A percentile compares a stretch with the other conserved stretches of the same genome.
These are phyloP conservation scores for Trametes cingulata DNA, from an alignment of 768 basidiomycete species.

Conservation along the genomic window DNA sequence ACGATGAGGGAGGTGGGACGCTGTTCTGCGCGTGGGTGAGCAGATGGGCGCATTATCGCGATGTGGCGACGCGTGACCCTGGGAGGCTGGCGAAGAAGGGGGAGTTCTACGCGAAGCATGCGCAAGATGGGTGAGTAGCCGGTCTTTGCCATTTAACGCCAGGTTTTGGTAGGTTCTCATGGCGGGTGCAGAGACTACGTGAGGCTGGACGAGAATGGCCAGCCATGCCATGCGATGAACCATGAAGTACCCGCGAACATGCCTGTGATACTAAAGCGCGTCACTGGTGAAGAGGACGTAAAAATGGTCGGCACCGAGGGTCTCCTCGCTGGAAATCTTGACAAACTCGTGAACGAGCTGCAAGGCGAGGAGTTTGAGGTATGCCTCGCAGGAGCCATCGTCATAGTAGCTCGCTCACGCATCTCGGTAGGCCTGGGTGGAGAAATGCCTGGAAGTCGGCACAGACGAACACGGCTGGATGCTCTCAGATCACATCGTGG, in stretches of 20 bases:
- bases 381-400: not conserved
- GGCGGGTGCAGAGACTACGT: not conserved
- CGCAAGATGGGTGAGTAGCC: conserved; percentile 6
- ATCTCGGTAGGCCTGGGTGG: conserved; percentile 15
- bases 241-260: conserved; percentile 16
- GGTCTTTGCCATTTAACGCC: not conserved
- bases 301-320: conserved; percentile 22
- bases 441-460: conserved; percentile 17
- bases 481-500: conserved; percentile 20
- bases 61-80: conserved; percentile 19
- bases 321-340: conserved; percentile 20
- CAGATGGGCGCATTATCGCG: conserved; percentile 23
- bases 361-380: conserved; percentile 20
- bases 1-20: not conserved
- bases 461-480: conserved; percentile 16
- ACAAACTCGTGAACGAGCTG: conserved; percentile 19
- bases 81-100: conserved; percentile 6
- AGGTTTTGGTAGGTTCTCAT: not conserved
- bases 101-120: conserved; percentile 21
- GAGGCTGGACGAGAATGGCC: not conserved
- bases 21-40: conserved; percentile 24
- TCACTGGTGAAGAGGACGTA: conserved; percentile 10
- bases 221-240: conserved; percentile 16
- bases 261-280: conserved; percentile 5
- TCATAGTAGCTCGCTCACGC: not conserved